phyloP scores from a whole-genome alignment of 495 filamentous ascomycete genomes.

The Hamigera avellanea region DNA sequence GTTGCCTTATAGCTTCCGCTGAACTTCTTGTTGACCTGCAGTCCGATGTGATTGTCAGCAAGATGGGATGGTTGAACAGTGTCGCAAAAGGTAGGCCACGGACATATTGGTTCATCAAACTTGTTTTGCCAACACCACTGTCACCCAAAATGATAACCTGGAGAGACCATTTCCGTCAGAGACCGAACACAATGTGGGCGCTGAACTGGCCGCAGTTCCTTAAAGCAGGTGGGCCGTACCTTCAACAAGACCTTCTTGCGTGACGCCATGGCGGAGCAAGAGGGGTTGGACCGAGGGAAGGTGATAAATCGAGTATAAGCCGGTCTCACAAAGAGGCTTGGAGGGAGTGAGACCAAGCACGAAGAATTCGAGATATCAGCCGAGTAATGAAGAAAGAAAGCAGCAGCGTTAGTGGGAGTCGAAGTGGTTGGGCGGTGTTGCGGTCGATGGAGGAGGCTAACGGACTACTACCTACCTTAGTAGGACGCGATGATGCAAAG shows the following conservation, averaged over 20 bases:
- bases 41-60: background rate
- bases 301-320: constrained; percentile 2
- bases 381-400: background rate
- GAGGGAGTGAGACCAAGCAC: no score
- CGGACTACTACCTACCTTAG: no score
- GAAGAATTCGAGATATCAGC: background rate
- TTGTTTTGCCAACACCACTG: constrained; percentile 97
- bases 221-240: constrained; percentile 36
- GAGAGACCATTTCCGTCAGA: background rate
- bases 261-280: constrained; percentile 55
- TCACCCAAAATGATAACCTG: constrained; percentile 98
- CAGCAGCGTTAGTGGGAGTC: no score
- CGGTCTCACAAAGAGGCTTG: no score
- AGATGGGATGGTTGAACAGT: no score
- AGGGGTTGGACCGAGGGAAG: constrained; percentile 1
- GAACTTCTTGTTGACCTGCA: constrained; percentile 99
- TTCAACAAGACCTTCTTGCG: constrained; percentile 97
- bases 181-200: no score
- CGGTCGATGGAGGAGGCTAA: no score
- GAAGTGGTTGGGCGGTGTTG: no score
- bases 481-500: constrained; percentile 28
- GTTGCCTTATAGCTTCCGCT: constrained; percentile 99
- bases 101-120: constrained; percentile 99
- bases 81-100: constrained; percentile 19
- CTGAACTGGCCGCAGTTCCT: no score